These are phyloP conservation scores for Gloeostereum incarnatum DNA, from an alignment of 768 basidiomycete genomes.

Conservation along the genomic window DNA sequence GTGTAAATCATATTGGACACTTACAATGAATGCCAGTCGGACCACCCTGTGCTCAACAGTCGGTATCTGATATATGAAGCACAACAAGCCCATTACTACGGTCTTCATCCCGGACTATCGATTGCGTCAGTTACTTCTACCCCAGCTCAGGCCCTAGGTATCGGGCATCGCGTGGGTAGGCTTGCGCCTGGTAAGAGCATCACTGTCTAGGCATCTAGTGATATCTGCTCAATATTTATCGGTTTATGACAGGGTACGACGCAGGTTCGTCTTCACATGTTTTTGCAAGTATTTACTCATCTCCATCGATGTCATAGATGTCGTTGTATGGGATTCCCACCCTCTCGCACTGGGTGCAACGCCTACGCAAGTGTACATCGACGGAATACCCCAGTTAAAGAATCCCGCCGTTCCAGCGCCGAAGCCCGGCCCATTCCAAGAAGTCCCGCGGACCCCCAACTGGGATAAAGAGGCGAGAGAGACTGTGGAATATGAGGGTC, in stretches of 20 bases:
- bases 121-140: conserved; percentile 63
- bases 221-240: neutral
- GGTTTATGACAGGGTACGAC: conserved; percentile 42
- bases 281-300: neutral
- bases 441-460: conserved; percentile 44
- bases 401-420: conserved; percentile 26
- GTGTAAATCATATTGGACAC: conserved; percentile 1
- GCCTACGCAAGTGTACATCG: conserved; percentile 76
- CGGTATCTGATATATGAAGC: conserved; percentile 72
- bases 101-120: conserved; percentile 55
- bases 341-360: conserved; percentile 73
- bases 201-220: neutral
- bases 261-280: conserved; percentile 39
- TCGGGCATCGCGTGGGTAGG: conserved; percentile 70
- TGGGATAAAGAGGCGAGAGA: conserved; percentile 49
- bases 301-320: conserved; percentile 24
- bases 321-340: conserved; percentile 73
- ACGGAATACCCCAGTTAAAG: conserved; percentile 67
- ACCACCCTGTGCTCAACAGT: conserved; percentile 54
- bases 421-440: conserved; percentile 50
- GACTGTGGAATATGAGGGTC: conserved; percentile 49
- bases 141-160: conserved; percentile 61
- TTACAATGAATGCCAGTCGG: conserved; percentile 31
- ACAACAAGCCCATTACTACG: conserved; percentile 69
- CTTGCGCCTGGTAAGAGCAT: conserved; percentile 37